Conservation (phyloP, 768 basidiomycete species). For the Daedaleopsis nitida region DNA sequence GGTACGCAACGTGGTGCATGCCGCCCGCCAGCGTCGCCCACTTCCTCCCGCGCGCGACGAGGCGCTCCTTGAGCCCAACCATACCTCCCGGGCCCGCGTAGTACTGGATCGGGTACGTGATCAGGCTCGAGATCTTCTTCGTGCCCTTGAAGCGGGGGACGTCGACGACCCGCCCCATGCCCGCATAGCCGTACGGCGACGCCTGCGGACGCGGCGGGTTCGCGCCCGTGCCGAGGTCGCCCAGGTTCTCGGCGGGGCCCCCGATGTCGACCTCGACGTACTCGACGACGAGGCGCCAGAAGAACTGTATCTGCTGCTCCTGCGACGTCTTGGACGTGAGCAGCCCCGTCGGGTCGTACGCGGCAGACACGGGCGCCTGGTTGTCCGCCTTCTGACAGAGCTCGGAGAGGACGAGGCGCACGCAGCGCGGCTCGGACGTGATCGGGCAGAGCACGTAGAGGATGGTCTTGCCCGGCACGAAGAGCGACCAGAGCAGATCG, state of each 20-base stretch:
- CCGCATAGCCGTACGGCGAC: conserved; percentile 26
- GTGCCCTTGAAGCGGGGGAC: conserved; percentile 51
- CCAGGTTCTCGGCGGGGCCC: conserved; percentile 2
- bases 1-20: conserved; percentile 57
- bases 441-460: conserved; percentile 56
- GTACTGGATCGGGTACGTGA: conserved; percentile 56
- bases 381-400: conserved; percentile 31
- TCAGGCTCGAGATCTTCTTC: conserved; percentile 48
- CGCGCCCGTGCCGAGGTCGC: background rate
- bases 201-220: background rate
- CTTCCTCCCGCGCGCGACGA: conserved; percentile 54
- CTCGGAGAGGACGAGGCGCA: conserved; percentile 46
- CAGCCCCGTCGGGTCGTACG: conserved; percentile 26
- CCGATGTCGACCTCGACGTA: conserved; percentile 48
- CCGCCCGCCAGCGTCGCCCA: conserved; percentile 54
- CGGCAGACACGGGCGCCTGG: conserved; percentile 15
- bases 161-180: conserved; percentile 33
- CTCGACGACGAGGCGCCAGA: conserved; percentile 54
- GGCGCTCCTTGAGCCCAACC: conserved; percentile 40
- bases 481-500: conserved; percentile 57
- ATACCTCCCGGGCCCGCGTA: conserved; percentile 42
- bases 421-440: conserved; percentile 55
- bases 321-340: conserved; percentile 14
- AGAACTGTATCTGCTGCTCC: conserved; percentile 38
- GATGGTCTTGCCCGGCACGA: conserved; percentile 51